Base-by-base conservation (phyloP, 2,329 filamentous ascomycete genomes). In the Monilinia aucupariae region DNA sequence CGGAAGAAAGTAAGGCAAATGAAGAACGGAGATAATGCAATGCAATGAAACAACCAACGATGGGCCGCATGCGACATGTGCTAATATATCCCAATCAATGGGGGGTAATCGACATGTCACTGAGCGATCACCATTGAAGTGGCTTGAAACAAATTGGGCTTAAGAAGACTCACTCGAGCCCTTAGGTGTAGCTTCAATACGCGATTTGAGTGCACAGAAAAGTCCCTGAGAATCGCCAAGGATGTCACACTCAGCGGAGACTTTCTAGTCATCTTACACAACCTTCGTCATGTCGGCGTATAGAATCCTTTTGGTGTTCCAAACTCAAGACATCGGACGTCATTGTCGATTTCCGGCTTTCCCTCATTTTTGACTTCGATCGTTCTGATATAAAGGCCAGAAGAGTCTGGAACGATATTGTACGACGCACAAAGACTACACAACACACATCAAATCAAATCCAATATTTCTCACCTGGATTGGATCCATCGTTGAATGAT, bases 401-500 rank as follows among this genome's bases (percentile, higher is more conserved):
- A 41, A 41, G 20, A 37, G 58, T 20, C 48, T 41, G 1, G 30
- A 32, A 17, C 32, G 5, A 47, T 10, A 45, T 32, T 32, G 49
- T 30, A 37, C 37, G 4, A 45, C 41, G 1, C 27, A 20, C 1
- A 12, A 39, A 1, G 25, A 32, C 13, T 39, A 27, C 7, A 39
- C 27, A n/a, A n/a, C 9, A 32, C 12, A 20, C n/a, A 7, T 20
- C 8, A 41, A 20, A 25, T 41, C 2, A 4, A 41, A 59, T 34
- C 27, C 48, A 32, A 34, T 34, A 1, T 39, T n/a, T 66, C 72
- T 62, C 64, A 73, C 72, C 80, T 17, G 80, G 78, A 50, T 78
- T 78, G 0, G 82, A 85, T 45, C 83, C 82, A 72, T 90, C 87
- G 71, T 90, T 89, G 78, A 90, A 90, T 4, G 82, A 84, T 7